These are phyloP conservation scores for Neckera pumila DNA, from an alignment of 225 moss, liverwort and hornwort species.

Conservation along the genomic window DNA sequence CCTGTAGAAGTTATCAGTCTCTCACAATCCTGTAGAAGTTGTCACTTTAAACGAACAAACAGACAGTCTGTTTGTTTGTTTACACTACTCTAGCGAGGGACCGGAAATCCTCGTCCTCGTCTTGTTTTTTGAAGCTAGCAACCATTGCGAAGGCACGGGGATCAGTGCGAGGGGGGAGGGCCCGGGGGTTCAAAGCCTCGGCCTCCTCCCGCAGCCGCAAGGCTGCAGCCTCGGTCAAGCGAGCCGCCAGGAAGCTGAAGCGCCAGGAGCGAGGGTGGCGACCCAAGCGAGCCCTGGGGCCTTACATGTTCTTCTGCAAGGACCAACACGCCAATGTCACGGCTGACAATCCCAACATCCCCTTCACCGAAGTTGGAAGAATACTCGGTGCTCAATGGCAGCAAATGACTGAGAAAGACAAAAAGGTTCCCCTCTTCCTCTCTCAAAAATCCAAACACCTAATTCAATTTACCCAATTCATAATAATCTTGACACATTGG, in stretches of 20 bases:
- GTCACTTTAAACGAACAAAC: neutral
- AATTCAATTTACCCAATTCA: neutral
- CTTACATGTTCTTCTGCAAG: slow-evolving; percentile 89
- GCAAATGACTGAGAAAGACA: slow-evolving; percentile 62
- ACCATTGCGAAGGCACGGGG: slow-evolving; percentile 34
- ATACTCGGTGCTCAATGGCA: slow-evolving; percentile 76
- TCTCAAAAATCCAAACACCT: neutral
- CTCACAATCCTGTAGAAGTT: neutral
- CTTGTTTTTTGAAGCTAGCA: neutral
- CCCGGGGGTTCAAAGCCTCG: slow-evolving; percentile 12
- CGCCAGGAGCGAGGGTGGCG: slow-evolving; percentile 20
- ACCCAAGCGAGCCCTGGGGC: slow-evolving; percentile 61
- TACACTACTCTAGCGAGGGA: neutral
- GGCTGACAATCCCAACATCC: slow-evolving; percentile 51
- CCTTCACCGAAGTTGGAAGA: slow-evolving; percentile 65
- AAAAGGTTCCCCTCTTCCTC: slow-evolving; percentile 24
- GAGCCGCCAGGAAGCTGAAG: neutral
- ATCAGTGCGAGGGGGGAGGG: slow-evolving; percentile 3
- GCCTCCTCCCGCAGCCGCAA: slow-evolving; percentile 16
- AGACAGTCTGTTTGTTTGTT: neutral
- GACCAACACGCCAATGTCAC: slow-evolving; percentile 55
- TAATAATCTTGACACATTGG: neutral
- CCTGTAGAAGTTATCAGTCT: neutral
- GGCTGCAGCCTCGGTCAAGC: neutral
- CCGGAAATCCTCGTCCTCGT: neutral